Percentiles rank a stretch among this genome's conserved stretches.
Evolutionary conservation across 2,329 filamentous ascomycete genomes (phyloP).

Genomic region (Penicillium sclerotigenum): DNA sequence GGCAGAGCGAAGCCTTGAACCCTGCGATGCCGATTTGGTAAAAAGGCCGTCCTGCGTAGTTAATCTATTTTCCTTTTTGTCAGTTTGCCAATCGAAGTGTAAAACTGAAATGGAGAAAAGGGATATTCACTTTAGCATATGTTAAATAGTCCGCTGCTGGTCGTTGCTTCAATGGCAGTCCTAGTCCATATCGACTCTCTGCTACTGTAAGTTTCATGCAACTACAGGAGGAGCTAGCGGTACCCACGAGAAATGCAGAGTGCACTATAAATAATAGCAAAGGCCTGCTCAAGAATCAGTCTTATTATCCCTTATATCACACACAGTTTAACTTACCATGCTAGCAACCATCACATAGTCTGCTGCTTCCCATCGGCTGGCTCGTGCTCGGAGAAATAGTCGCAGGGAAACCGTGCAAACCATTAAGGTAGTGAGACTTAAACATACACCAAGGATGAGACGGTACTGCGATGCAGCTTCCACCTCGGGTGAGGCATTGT

Average conservation of each 20-base stretch:
- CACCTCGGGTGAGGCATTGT: constrained; percentile 49
- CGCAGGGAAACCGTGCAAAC: constrained; percentile 43
- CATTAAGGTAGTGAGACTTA: constrained; percentile 47
- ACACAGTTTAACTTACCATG: constrained; percentile 26
- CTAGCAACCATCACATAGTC: constrained; percentile 45
- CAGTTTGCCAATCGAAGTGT: not conserved
- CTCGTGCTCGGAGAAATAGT: constrained; percentile 43
- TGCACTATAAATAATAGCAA: constrained; percentile 50
- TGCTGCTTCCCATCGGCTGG: constrained; percentile 48
- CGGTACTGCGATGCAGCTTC: constrained; percentile 49
- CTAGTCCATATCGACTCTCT: constrained; percentile 56
- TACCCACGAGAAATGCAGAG: constrained; percentile 51
- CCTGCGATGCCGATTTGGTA: constrained; percentile 56
- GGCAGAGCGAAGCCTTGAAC: constrained; percentile 55
- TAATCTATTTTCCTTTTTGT: constrained; percentile 34
- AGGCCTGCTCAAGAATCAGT: constrained; percentile 37
- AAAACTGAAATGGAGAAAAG: not conserved
- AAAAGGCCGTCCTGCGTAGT: constrained; percentile 54
- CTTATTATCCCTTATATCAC: not conserved
- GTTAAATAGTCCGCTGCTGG: constrained; percentile 45
- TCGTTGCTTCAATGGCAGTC: constrained; percentile 46
- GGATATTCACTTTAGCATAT: constrained; percentile 42
- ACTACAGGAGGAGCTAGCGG: not conserved
- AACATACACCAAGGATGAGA: constrained; percentile 50
- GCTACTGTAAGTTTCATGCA: not conserved